phyloP scores from a whole-genome alignment of 805 yeast genomes.

The Spathaspora sp. region DNA sequence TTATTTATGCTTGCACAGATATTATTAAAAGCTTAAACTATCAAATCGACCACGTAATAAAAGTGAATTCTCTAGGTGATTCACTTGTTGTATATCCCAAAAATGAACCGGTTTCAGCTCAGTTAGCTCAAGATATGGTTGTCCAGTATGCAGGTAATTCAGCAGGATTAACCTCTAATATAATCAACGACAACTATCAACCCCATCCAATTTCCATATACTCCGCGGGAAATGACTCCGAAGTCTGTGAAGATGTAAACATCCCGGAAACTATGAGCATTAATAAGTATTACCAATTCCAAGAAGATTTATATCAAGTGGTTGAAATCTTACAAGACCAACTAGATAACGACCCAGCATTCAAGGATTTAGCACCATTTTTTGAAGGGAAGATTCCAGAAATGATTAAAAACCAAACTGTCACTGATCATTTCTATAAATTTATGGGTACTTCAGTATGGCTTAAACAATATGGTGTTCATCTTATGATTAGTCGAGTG shows the following conservation, averaged over 20 bases:
- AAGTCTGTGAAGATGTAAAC: background rate
- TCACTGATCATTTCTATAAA: constrained; percentile 23
- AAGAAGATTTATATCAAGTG: constrained; percentile 6
- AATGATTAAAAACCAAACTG: constrained; percentile 6
- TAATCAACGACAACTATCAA: background rate
- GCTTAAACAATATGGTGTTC: constrained; percentile 29
- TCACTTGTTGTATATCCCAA: no score
- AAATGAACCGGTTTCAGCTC: no score
- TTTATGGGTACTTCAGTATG: constrained; percentile 32
- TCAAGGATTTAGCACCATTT: constrained; percentile 1
- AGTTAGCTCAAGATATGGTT: no score
- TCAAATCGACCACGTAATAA: no score
- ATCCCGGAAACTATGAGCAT: background rate
- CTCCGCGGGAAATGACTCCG: background rate
- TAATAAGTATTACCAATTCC: background rate
- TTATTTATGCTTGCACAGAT: no score
- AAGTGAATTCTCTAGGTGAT: no score
- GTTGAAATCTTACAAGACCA: constrained; percentile 1
- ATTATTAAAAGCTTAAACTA: no score
- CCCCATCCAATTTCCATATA: background rate
- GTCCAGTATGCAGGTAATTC: constrained; percentile 20
- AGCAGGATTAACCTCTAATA: background rate
- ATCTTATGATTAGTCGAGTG: constrained; percentile 27
- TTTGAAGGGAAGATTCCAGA: constrained; percentile 7
- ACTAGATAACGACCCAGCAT: constrained; percentile 3